These are phyloP conservation scores for Torulaspora indica DNA, from an alignment of 805 yeast genomes.

Conservation along the genomic window DNA sequence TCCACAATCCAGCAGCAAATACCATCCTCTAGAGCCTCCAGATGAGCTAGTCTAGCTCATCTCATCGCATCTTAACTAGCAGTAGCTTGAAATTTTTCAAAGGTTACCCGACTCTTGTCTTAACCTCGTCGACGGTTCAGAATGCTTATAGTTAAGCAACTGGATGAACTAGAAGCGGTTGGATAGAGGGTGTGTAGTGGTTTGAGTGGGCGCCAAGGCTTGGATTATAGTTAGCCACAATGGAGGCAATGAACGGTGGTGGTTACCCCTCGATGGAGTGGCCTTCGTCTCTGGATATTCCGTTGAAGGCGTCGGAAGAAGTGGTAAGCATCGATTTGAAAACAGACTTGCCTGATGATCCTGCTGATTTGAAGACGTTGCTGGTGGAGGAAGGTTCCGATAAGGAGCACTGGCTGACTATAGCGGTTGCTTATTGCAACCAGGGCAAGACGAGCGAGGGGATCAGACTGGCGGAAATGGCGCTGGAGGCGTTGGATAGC, in stretches of 20 bases:
- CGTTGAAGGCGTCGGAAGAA: slow-evolving; percentile 70
- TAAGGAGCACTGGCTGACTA: slow-evolving; percentile 74
- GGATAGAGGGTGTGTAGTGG: background rate
- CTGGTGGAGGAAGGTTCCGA: slow-evolving; percentile 76
- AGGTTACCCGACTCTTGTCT: slow-evolving; percentile 1
- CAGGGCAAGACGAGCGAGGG: slow-evolving; percentile 58
- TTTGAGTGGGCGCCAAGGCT: background rate
- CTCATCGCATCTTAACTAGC: slow-evolving; percentile 7
- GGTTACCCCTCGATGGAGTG: slow-evolving; percentile 33
- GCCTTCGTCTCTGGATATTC: slow-evolving; percentile 48
- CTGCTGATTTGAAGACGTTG: slow-evolving; percentile 72
- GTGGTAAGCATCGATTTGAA: slow-evolving; percentile 78
- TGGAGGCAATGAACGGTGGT: slow-evolving; percentile 11
- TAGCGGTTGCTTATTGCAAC: slow-evolving; percentile 74
- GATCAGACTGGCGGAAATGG: slow-evolving; percentile 55
- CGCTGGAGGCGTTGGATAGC: slow-evolving; percentile 41
- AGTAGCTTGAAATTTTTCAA: background rate
- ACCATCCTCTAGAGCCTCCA: background rate
- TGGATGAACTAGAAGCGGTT: background rate
- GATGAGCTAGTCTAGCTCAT: slow-evolving; percentile 1
- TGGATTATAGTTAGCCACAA: background rate
- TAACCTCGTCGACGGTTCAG: background rate
- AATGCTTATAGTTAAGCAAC: background rate
- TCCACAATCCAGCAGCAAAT: background rate
- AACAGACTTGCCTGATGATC: slow-evolving; percentile 84